Base-by-base conservation (phyloP, 2,329 filamentous ascomycete genomes). In the Botryotinia calthae region DNA sequence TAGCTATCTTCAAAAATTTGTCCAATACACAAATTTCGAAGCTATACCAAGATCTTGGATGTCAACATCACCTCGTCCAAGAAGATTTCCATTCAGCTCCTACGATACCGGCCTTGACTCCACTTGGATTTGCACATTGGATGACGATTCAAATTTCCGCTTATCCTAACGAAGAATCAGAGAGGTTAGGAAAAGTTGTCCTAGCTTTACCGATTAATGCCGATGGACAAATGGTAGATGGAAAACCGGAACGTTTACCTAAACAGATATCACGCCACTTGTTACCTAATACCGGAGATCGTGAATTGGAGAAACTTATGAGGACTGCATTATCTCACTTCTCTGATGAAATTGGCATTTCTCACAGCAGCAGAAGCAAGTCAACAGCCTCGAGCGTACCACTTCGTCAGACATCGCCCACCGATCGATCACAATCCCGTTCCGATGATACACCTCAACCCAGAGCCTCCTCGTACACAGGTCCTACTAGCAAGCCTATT, bases 211-310 rank as follows among this genome's bases (percentile, higher is more conserved):
- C 93, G 0, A 91, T 97, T 77, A 82, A 85, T 44, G 82, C 83
- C 0, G 82, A 84, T 66, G 83, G 82, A 14, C 76, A 89, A 77
- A 89, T 90, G 71, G 85, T 89, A 0, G 86, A 90, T 62, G 87
- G 91, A 65, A 87, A 86, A 75, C 89, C 87, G 18, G 92, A 95
- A 81, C 86, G 92, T 3, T 90, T 97, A 71, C 94, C 94, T 0
- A 94, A 93, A 76, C 90, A 94, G 77, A 86, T 97, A 4, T 90
- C 93, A 1, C 86, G 93, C 58, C 87, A 91, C 69, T 84, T 96
- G 5, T 88, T 97, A 56, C 94, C 94, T 0, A 83, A 84, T 0
- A 81, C 82, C 12, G 84, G 87, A 1, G 88, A 93, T 76, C 78
- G 86, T 0, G 83, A 87, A 46, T 84, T 88, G 0, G 87, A 89